Percentiles rank a stretch among this genome's conserved stretches.
Conservation (phyloP, 2,329 filamentous ascomycete genomes). For the Chalaropsis thielavioides region DNA sequence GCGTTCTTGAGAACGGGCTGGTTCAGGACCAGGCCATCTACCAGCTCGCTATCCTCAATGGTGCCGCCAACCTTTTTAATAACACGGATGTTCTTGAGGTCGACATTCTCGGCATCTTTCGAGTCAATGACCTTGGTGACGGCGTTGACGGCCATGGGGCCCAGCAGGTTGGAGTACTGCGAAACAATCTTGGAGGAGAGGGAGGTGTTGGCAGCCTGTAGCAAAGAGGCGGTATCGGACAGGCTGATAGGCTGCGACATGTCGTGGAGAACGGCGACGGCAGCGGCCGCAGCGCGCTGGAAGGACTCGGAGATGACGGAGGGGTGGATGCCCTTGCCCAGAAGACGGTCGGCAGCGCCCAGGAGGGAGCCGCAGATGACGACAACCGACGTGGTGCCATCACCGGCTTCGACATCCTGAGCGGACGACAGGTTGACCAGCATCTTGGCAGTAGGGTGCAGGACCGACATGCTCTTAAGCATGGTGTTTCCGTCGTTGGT, state of each 20-base stretch:
- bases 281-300: conserved; percentile 79
- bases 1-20: conserved; percentile 90
- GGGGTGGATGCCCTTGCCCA: conserved; percentile 89
- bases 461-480: conserved; percentile 96
- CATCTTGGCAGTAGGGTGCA: conserved; percentile 99
- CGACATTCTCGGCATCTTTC: conserved; percentile 90
- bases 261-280: conserved; percentile 78
- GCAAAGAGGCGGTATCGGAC: conserved; percentile 71
- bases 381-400: conserved; percentile 95
- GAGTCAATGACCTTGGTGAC: conserved; percentile 92
- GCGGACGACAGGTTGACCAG: conserved; percentile 92
- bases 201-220: conserved; percentile 93
- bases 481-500: conserved; percentile 99
- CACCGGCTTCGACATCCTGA: conserved; percentile 95
- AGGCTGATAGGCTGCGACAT: conserved; percentile 93
- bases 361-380: conserved; percentile 93
- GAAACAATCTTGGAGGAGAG: conserved; percentile 98
- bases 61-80: conserved; percentile 96
- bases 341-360: conserved; percentile 79
- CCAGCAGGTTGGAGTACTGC: conserved; percentile 85
- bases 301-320: conserved; percentile 96
- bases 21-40: conserved; percentile 84
- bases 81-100: conserved; percentile 90
- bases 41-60: conserved; percentile 95
- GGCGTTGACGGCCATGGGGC: conserved; percentile 96